Evolutionary conservation across 768 basidiomycete species (phyloP).

Genomic region (Tricholoma sp.): DNA sequence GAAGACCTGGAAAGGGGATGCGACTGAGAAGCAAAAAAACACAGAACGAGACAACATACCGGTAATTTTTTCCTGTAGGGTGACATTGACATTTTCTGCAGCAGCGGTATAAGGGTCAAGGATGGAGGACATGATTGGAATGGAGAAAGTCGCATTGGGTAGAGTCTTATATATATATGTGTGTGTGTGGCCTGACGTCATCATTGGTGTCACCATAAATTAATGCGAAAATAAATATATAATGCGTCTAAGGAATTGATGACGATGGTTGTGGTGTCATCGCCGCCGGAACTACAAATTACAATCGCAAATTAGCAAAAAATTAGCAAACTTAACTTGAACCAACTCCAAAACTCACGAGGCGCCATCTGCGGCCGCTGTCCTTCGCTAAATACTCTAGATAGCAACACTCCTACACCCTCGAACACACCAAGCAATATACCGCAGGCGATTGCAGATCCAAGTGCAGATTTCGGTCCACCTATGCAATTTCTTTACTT

Average conservation of each 20-base stretch:
- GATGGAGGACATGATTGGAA: constrained; percentile 18
- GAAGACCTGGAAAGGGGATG: constrained; percentile 43
- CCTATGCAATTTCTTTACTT: constrained; percentile 41
- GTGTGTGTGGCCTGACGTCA: constrained; percentile 19
- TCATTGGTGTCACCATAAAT: constrained; percentile 25
- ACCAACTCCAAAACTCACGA: constrained; percentile 41
- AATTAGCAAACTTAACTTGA: not conserved
- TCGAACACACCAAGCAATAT: constrained; percentile 93
- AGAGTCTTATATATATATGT: constrained; percentile 18
- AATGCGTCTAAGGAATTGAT: constrained; percentile 43
- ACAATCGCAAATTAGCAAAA: no score
- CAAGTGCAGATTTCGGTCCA: constrained; percentile 86
- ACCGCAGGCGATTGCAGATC: constrained; percentile 93
- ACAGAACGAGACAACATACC: constrained; percentile 35
- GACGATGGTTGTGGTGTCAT: constrained; percentile 48
- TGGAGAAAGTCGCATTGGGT: not conserved
- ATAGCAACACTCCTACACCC: constrained; percentile 91
- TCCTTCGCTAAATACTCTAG: constrained; percentile 81
- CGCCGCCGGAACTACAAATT: constrained; percentile 43
- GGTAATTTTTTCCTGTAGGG: constrained; percentile 61
- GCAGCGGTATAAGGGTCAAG: constrained; percentile 74
- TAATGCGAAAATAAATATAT: constrained; percentile 25
- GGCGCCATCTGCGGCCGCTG: constrained; percentile 77
- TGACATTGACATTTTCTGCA: constrained; percentile 52
- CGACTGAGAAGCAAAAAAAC: not conserved